Percentiles rank a stretch among this genome's conserved stretches.
Conservation (phyloP, 2,329 filamentous ascomycete genomes). For the Fusarium sp. region DNA sequence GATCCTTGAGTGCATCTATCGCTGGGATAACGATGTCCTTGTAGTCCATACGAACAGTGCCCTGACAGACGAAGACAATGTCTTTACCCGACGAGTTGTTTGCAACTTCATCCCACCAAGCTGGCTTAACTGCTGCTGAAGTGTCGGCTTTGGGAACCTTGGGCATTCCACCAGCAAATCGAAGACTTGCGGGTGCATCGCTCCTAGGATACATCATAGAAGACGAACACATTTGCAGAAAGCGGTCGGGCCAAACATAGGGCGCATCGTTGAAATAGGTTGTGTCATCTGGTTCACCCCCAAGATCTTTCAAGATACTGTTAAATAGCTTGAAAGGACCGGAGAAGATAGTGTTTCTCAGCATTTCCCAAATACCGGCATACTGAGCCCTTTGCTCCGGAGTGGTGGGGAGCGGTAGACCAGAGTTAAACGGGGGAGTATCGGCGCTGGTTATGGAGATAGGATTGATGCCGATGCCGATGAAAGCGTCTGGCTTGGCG, state of each 20-base stretch:
- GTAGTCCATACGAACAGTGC: slow-evolving; percentile 19
- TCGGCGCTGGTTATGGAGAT: slow-evolving; percentile 8
- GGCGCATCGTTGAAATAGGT: slow-evolving; percentile 12
- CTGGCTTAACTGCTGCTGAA: neutral
- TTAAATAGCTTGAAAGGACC: too few relatives aligned
- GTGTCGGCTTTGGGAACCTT: neutral
- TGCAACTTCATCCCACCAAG: slow-evolving; percentile 11
- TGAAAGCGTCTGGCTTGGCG: neutral
- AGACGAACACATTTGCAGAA: slow-evolving; percentile 21
- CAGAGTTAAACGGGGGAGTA: neutral
- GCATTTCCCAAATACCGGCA: too few relatives aligned
- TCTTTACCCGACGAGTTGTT: slow-evolving; percentile 2
- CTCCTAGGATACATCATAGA: slow-evolving; percentile 21
- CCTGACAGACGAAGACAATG: slow-evolving; percentile 24
- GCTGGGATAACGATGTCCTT: slow-evolving; percentile 18
- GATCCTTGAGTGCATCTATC: slow-evolving; percentile 12
- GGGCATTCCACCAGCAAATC: slow-evolving; percentile 10
- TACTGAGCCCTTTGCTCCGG: too few relatives aligned
- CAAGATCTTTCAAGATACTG: neutral
- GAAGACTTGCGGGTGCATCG: slow-evolving; percentile 16
- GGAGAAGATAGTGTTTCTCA: too few relatives aligned
- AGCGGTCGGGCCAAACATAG: slow-evolving; percentile 16
- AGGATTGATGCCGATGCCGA: slow-evolving; percentile 12
- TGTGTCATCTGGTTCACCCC: neutral
- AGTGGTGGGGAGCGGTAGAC: neutral